phyloP scores from a whole-genome alignment of 805 yeast genomes.

The Suhomyces vadensis region DNA sequence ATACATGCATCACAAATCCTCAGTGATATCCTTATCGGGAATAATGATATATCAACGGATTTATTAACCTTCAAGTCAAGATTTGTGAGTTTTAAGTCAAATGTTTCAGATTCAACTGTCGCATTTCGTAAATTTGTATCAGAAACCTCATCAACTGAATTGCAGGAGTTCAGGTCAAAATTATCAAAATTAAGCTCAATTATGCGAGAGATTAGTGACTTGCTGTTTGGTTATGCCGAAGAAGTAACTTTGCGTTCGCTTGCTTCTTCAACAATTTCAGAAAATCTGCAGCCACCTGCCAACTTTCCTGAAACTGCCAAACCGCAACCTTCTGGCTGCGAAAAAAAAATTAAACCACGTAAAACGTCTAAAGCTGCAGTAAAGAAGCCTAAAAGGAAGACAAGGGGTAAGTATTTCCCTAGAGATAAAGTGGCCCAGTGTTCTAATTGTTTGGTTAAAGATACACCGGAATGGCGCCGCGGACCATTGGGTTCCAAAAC shows the following conservation, averaged over 20 bases:
- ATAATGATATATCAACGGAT: not conserved
- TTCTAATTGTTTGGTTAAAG: conserved; percentile 67
- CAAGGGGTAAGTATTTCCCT: not conserved
- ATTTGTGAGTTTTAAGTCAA: not conserved
- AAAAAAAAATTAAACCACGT: not conserved
- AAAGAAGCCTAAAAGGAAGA: not conserved
- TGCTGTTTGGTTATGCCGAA: not conserved
- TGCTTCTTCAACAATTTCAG: not conserved
- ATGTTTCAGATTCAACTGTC: not conserved
- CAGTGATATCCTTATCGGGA: not conserved
- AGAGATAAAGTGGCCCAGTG: conserved; percentile 7
- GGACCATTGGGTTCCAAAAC: conserved; percentile 86
- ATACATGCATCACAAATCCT: not conserved
- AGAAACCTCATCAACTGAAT: not conserved
- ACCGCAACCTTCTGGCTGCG: conserved; percentile 2
- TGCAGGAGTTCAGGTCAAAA: not conserved
- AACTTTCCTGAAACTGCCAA: not conserved
- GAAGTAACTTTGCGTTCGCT: not conserved
- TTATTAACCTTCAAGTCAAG: not conserved
- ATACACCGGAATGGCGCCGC: conserved; percentile 91
- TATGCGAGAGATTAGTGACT: not conserved
- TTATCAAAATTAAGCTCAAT: not conserved
- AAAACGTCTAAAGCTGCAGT: not conserved
- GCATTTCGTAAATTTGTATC: conserved; percentile 4
- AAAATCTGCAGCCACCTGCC: not conserved